These are phyloP conservation scores for Elaeis guineensis DNA, from an alignment of 176 grass and related monocot genomes.

Conservation along the genomic window DNA sequence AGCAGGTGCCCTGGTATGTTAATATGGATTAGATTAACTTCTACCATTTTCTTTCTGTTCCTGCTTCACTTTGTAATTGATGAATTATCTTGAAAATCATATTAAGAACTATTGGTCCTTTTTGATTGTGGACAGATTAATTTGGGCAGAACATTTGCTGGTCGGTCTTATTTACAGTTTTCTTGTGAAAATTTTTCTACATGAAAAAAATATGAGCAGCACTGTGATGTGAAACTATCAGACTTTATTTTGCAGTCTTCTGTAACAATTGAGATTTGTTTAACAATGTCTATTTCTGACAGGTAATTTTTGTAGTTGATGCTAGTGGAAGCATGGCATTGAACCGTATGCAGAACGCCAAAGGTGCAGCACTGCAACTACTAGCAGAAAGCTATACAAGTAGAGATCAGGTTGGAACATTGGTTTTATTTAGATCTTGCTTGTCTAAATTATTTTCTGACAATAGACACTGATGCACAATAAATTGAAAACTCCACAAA, in stretches of 20 bases:
- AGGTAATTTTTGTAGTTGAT: slow-evolving; percentile 98
- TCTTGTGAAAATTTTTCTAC: too few relatives aligned
- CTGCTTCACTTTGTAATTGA: background rate
- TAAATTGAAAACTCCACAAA: too few relatives aligned
- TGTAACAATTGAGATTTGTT: too few relatives aligned
- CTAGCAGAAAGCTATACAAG: slow-evolving; percentile 98
- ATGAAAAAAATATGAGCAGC: too few relatives aligned
- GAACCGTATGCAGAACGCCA: slow-evolving; percentile 98
- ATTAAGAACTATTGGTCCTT: background rate
- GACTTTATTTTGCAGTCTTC: too few relatives aligned
- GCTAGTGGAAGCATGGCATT: slow-evolving; percentile 99
- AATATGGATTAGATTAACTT: background rate
- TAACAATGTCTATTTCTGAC: slow-evolving; percentile 14
- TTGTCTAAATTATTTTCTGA: too few relatives aligned
- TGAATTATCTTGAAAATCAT: slow-evolving; percentile 1
- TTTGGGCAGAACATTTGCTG: too few relatives aligned
- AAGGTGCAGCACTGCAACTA: slow-evolving; percentile 88
- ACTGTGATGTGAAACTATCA: too few relatives aligned
- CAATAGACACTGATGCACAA: too few relatives aligned
- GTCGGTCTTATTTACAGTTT: too few relatives aligned
- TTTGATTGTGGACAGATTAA: background rate
- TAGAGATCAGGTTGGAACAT: slow-evolving; percentile 73
- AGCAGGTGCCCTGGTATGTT: slow-evolving; percentile 89
- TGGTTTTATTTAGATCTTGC: too few relatives aligned
- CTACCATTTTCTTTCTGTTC: background rate